These are phyloP conservation scores for Sequoia sempervirens DNA, from an alignment of 75 land plant species.

Conservation along the genomic window DNA sequence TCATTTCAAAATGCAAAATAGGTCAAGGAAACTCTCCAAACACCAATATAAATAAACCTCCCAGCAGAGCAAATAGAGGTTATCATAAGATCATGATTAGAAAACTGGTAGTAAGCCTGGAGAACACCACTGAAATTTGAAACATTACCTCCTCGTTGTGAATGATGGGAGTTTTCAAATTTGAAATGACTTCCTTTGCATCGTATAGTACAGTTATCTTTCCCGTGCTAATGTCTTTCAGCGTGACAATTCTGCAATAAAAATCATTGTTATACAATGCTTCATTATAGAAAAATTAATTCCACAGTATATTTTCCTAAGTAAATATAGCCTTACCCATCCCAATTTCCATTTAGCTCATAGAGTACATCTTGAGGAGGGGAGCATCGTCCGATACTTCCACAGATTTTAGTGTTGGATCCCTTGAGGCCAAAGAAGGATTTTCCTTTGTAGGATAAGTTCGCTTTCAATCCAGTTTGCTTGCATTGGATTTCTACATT, in stretches of 20 bases:
- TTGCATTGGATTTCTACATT: constrained; percentile 51
- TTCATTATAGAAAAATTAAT: neutral
- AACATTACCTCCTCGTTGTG: constrained; percentile 52
- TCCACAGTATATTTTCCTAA: neutral
- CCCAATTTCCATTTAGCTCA: constrained; percentile 9
- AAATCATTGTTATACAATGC: neutral
- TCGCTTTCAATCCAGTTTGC: constrained; percentile 72
- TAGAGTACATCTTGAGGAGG: neutral
- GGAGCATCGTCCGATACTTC: constrained; percentile 26
- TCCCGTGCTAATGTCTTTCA: constrained; percentile 54
- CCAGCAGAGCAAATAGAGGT: too few species aligned
- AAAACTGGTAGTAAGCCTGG: too few species aligned
- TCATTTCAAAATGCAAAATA: neutral
- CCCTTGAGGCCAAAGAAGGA: constrained; percentile 45
- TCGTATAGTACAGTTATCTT: constrained; percentile 41
- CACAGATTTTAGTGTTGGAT: constrained; percentile 43
- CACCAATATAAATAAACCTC: too few species aligned
- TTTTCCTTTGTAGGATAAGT: constrained; percentile 37
- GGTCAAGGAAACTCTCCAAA: neutral
- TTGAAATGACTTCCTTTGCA: constrained; percentile 49
- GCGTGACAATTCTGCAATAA: constrained; percentile 42
- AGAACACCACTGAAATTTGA: neutral
- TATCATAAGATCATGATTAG: too few species aligned
- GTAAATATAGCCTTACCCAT: neutral
- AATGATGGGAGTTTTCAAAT: constrained; percentile 52